A percentile compares a stretch with the other conserved stretches of the same genome.
phyloP scores from a whole-genome alignment of 75 land plant species.

The Cunninghamia lanceolata region DNA sequence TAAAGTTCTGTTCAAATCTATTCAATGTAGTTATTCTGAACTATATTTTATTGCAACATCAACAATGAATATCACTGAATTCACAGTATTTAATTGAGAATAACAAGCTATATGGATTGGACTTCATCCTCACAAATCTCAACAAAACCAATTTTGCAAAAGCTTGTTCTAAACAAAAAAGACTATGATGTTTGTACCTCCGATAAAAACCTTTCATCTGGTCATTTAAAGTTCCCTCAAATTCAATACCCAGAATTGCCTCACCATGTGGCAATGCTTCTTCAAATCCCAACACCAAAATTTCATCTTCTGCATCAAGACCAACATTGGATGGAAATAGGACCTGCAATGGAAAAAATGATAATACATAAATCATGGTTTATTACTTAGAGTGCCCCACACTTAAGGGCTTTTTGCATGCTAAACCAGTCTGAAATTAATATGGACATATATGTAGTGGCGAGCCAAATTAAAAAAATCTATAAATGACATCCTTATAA shows the following conservation, averaged over 20 bases:
- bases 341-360: constrained; percentile 36
- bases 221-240: constrained; percentile 85
- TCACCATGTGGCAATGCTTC: constrained; percentile 57
- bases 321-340: constrained; percentile 43
- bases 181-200: constrained; percentile 39
- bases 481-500: background rate
- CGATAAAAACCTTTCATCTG: constrained; percentile 94
- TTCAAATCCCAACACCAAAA: constrained; percentile 66
- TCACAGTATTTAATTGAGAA: background rate
- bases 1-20: background rate
- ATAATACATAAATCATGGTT: background rate
- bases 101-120: background rate
- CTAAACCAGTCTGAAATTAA: background rate
- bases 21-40: background rate
- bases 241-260: constrained; percentile 62
- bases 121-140: background rate
- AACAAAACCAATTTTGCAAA: background rate
- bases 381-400: background rate
- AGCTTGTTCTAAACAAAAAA: background rate
- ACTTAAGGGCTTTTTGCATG: background rate
- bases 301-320: constrained; percentile 61
- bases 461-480: background rate
- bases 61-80: background rate
- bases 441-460: background rate
- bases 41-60: background rate